A percentile compares a stretch with the other conserved stretches of the same genome.
Evolutionary conservation across 352 stramenopile species (phyloP).

Genomic region (Phytophthora pini): DNA sequence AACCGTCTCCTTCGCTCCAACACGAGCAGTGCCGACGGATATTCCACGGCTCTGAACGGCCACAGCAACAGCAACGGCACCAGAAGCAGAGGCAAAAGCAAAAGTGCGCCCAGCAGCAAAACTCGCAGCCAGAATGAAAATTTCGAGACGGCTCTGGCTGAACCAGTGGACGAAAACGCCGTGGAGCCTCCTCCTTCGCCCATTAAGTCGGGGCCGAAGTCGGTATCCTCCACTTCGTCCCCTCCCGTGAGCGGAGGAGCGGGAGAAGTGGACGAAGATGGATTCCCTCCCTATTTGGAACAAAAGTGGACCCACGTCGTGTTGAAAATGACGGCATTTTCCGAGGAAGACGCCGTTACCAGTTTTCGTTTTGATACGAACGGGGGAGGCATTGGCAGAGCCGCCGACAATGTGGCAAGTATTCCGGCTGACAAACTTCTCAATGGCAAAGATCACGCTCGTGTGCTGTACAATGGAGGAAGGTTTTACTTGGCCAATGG

Average conservation of each 20-base stretch:
- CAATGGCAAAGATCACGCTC: conserved; percentile 54
- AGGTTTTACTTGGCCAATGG: conserved; percentile 75
- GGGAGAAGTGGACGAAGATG: conserved; percentile 37
- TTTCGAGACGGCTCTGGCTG: conserved; percentile 5
- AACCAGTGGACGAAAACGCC: conserved; percentile 23
- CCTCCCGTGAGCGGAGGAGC: conserved; percentile 21
- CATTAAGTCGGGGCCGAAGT: conserved; percentile 16
- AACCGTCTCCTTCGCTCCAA: conserved; percentile 62
- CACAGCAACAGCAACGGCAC: conserved; percentile 18
- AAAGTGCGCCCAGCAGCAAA: conserved; percentile 36
- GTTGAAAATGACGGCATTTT: conserved; percentile 86
- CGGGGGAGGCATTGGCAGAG: conserved; percentile 64
- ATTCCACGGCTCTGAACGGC: conserved; percentile 7
- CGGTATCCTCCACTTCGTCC: conserved; percentile 15
- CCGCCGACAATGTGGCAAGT: conserved; percentile 59
- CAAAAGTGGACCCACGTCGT: conserved; percentile 76
- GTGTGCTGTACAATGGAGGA: conserved; percentile 58
- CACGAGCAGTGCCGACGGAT: conserved; percentile 39
- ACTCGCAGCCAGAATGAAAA: conserved; percentile 4
- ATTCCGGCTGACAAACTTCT: conserved; percentile 82
- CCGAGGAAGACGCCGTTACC: conserved; percentile 75
- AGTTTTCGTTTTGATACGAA: conserved; percentile 70
- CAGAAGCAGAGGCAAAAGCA: conserved; percentile 8
- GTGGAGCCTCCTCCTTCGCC: conserved; percentile 20
- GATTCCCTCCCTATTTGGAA: conserved; percentile 34